Percentiles rank a stretch among this genome's conserved stretches.
Evolutionary conservation across 2,329 filamentous ascomycete species (phyloP).

Genomic region (Leptographium lundbergii): DNA sequence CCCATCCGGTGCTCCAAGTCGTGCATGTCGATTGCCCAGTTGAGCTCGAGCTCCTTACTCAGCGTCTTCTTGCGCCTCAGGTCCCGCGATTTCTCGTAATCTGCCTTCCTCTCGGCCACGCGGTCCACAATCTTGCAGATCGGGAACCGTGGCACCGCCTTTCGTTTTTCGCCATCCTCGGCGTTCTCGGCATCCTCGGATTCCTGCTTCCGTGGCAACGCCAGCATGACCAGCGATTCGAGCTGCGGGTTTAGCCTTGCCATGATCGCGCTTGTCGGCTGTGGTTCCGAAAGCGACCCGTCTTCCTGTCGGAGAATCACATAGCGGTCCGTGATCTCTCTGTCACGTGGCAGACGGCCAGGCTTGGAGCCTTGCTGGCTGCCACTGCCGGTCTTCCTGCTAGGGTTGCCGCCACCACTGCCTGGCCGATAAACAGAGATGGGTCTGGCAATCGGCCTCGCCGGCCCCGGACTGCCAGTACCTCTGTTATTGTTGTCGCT

Average conservation of each 20-base stretch:
- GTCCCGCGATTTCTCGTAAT: slow-evolving; percentile 30
- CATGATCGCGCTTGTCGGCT: slow-evolving; percentile 27
- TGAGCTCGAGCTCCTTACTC: slow-evolving; percentile 72
- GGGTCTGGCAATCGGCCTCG: background rate
- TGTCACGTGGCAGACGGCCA: slow-evolving; percentile 26
- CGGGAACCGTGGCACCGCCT: slow-evolving; percentile 25
- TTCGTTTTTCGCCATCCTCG: background rate
- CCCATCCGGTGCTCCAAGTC: slow-evolving; percentile 63
- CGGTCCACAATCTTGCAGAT: slow-evolving; percentile 62
- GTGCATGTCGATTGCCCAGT: slow-evolving; percentile 70
- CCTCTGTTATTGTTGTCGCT: background rate
- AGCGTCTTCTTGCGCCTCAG: slow-evolving; percentile 25
- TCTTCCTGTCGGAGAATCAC: slow-evolving; percentile 23
- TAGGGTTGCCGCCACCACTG: background rate
- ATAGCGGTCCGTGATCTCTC: slow-evolving; percentile 26
- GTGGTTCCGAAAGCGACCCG: slow-evolving; percentile 25
- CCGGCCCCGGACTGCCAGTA: background rate
- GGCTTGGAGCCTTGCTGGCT: background rate
- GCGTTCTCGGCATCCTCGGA: background rate
- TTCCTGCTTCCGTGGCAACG: slow-evolving; percentile 19
- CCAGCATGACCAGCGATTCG: slow-evolving; percentile 28
- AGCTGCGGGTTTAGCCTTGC: slow-evolving; percentile 20
- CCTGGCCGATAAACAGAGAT: background rate
- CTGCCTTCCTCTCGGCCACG: slow-evolving; percentile 29
- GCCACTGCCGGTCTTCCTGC: background rate